Base-by-base conservation (phyloP, 2,329 filamentous ascomycete genomes). In the Anisogramma anomala region DNA sequence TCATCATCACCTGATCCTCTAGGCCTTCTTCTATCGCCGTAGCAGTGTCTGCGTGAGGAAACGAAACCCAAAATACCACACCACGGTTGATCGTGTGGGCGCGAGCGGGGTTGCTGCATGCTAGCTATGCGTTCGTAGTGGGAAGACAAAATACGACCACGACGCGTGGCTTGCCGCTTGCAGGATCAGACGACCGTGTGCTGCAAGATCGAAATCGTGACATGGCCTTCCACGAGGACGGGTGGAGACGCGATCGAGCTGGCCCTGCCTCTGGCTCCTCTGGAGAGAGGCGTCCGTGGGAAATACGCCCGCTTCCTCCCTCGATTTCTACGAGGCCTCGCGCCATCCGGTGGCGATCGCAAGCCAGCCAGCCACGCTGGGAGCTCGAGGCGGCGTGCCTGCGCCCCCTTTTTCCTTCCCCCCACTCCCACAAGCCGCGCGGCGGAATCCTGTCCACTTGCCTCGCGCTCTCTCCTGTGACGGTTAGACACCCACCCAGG, bases 11-110 rank as follows among this genome's bases (percentile, higher is more conserved):
- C 38, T 33, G 22, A 33, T 40, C 39, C 42, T 46, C 38, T 36
- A 33, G 46, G 46, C 46, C 43, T 48, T 48, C 42, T 47, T 45
- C 45, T 48, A 42, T 42, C 36, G 39, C n/a, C n/a, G n/a, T n/a
- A 38, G 36, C 28, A 42, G 42, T 45, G 25, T n/a, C n/a, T 36
- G 39, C 33, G 42, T 42, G 38, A 47, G 38, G 37, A 38, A 32
- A 34, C 26, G 30, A n/a, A 31, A 27, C 42, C 45, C 6, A 28
- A 13, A 41, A 31, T 33, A 45, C 17, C 34, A 45, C 34, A 17
- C 25, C 15, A 36, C 19, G 18, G 33, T 32, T 32, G 13, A 38
- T 26, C 41, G 43, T 46, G 42, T 37, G 36, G 35, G 38, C 38
- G 46, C 43, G 35, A 15, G 39, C 22, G 44, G 44, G 44, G 44